Percentiles rank a stretch among this genome's conserved stretches.
Evolutionary conservation across 768 basidiomycete species (phyloP).

Genomic region (Lactifluus echinatus): DNA sequence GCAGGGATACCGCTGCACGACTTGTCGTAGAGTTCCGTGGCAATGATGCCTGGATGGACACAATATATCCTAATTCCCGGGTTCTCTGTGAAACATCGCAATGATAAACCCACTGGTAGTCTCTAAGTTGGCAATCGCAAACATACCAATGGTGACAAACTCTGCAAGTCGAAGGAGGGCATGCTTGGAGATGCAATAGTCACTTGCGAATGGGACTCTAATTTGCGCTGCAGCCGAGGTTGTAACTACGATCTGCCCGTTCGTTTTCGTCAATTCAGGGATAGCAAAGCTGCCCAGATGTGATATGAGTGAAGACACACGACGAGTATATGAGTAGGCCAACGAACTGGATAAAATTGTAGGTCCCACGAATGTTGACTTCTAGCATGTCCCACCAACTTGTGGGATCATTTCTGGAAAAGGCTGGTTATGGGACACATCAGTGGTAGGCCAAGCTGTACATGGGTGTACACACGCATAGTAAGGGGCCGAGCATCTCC

Average conservation of each 20-base stretch:
- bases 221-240: neutral
- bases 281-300: neutral
- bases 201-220: neutral
- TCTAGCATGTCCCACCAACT: constrained; percentile 4
- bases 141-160: neutral
- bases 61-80: neutral
- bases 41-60: constrained; percentile 2
- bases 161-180: neutral
- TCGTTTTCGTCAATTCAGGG: neutral
- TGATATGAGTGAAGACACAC: neutral
- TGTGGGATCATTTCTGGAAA: neutral
- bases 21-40: neutral
- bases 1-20: neutral
- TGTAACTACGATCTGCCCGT: neutral
- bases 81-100: neutral
- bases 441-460: neutral
- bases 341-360: constrained; percentile 13
- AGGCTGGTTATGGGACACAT: neutral
- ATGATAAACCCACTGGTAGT: neutral
- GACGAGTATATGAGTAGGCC: neutral
- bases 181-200: neutral
- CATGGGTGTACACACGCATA: neutral
- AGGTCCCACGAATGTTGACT: constrained; percentile 1
- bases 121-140: neutral
- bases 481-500: neutral